A percentile compares a stretch with the other conserved stretches of the same genome.
These are phyloP conservation scores for Sorghum bicolor DNA, from an alignment of 176 grass and related monocot genomes.

Conservation along the genomic window Sorghum_bicolor_NCBIv3 NC_012873.2:68201501-68202000, in stretches of 20 bases:
- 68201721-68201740: not conserved
- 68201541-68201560: slow-evolving; percentile 22
- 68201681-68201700: not conserved
- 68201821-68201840: slow-evolving; percentile 10
- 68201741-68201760: slow-evolving; percentile 36
- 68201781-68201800: slow-evolving; percentile 44
- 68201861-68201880: not conserved
- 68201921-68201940: slow-evolving; percentile 73
- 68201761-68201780: slow-evolving; percentile 91
- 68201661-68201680: not conserved
- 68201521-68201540: not conserved
- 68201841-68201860: not conserved
- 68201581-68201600: not conserved
- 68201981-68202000: slow-evolving; percentile 42
- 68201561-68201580: not conserved
- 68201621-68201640: not conserved
- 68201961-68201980: slow-evolving; percentile 18
- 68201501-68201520: not conserved
- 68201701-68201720: not conserved
- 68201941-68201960: slow-evolving; percentile 27
- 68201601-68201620: not conserved
- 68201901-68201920: slow-evolving; percentile 37
- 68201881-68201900: not conserved
- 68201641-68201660: not conserved
- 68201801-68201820: slow-evolving; percentile 16